Evolutionary conservation across 2,329 filamentous ascomycete genomes (phyloP), one percentile per base, ranked within the genome.

Genomic region (Keithomyces neogunnii): DNA sequence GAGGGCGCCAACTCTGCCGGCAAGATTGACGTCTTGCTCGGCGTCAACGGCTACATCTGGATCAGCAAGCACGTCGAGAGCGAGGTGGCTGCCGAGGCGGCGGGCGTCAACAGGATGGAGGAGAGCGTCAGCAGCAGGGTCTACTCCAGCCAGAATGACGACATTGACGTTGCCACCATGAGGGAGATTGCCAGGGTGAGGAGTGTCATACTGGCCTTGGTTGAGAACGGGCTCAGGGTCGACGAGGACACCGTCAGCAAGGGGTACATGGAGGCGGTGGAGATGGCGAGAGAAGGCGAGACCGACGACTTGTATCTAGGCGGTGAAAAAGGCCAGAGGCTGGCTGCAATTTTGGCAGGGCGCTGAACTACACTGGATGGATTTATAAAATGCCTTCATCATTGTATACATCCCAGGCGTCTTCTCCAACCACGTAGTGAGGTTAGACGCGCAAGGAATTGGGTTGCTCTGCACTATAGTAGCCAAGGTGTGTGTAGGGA

Each of bases 41-140:
- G 93, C 2, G 93, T 99, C 39, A 99, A 99, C 62, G 93, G 93
- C 1, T 97, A 95, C 66, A 90, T 97, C 53, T 99, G 89, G 87
- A 91, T 97, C 63, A 85, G 85, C 68, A 91, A 89, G 72, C 89
- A 95, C 61, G 73, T 86, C 6, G 84, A 88, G 58, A 78, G 77
- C 36, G 76, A 77, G n/a, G 68, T 69, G 4, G 65, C 69, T 40
- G 63, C 68, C 39, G 71, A 77, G 43, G 71, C 73, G n/a, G 66
- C 69, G n/a, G 71, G 70, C 11, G 88, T 96, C 62, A 95, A 89
- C 49, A 81, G 88, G 57, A 79, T 96, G 66, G 93, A 97, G 67
- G 93, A 99, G 71, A 84, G 76, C 59, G 86, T 93, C 26, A 90
- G 84, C 56, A 83, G 84, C 61, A 88, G 85, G 50, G 89, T 96